Evolutionary conservation across 2,329 filamentous ascomycete species (phyloP).

Genomic region (Neopestalotiopsis rosae): DNA sequence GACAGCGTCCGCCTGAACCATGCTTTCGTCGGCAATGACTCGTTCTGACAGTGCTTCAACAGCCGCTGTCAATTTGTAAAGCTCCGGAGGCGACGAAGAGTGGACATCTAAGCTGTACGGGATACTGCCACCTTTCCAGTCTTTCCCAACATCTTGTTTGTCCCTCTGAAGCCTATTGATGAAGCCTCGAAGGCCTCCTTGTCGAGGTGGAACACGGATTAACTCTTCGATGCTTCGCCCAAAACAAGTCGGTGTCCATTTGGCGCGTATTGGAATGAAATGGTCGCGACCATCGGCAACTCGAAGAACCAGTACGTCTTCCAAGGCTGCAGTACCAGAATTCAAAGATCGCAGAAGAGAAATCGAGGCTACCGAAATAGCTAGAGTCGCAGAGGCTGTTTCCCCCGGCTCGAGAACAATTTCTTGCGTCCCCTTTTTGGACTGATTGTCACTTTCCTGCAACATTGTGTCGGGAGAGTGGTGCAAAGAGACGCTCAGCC

Average conservation of each 20-base stretch:
- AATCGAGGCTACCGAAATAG: constrained; percentile 68
- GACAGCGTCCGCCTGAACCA: constrained; percentile 58
- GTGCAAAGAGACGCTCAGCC: constrained; percentile 29
- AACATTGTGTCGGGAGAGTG: constrained; percentile 22
- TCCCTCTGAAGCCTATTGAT: constrained; percentile 36
- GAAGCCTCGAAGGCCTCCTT: constrained; percentile 72
- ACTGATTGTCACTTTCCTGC: constrained; percentile 39
- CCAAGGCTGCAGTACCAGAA: constrained; percentile 66
- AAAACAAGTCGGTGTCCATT: constrained; percentile 83
- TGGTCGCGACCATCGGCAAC: constrained; percentile 87
- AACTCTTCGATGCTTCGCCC: constrained; percentile 88
- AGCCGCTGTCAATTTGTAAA: constrained; percentile 87
- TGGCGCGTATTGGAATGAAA: constrained; percentile 81
- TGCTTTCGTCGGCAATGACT: constrained; percentile 64
- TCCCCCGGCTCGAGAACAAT: constrained; percentile 85
- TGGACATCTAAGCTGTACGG: constrained; percentile 64
- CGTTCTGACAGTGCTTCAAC: constrained; percentile 65
- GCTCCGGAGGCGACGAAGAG: constrained; percentile 84
- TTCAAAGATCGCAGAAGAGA: constrained; percentile 74
- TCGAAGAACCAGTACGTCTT: constrained; percentile 87
- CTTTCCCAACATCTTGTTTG: constrained; percentile 28
- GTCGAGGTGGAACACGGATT: constrained; percentile 74
- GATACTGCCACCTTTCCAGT: constrained; percentile 47
- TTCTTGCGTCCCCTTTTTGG: constrained; percentile 35
- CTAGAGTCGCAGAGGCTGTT: constrained; percentile 72